Evolutionary conservation across 192 early-diverging fungal species (phyloP).

Genomic region (Coemansia sp.): DNA sequence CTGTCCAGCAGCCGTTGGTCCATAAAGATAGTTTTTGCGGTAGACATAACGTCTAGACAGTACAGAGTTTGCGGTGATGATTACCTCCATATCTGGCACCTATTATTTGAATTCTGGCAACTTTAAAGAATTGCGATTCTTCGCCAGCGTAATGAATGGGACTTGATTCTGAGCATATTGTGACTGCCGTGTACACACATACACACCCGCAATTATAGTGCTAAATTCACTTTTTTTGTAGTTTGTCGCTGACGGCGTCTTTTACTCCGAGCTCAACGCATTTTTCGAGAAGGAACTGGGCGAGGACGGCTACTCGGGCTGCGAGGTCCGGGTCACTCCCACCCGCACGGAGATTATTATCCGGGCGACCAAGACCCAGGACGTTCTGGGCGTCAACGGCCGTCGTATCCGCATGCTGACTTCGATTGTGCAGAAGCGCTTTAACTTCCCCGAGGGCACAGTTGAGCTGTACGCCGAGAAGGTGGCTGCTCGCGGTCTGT

Average conservation of each 20-base stretch:
- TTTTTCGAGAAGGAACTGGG: constrained; percentile 97
- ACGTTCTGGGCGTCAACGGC: constrained; percentile 97
- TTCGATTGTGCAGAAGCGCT: constrained; percentile 97
- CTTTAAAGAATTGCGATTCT: too few relatives aligned
- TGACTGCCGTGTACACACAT: neutral
- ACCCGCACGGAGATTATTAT: constrained; percentile 99
- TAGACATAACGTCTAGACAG: neutral
- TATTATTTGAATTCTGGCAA: constrained; percentile 56
- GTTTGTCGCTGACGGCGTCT: constrained; percentile 99
- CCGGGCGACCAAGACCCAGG: constrained; percentile 97
- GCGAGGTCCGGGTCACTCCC: constrained; percentile 99
- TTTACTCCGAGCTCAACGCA: constrained; percentile 99
- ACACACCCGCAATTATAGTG: too few relatives aligned
- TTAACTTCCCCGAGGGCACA: constrained; percentile 98
- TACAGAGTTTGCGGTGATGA: constrained; percentile 44
- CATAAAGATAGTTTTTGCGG: neutral
- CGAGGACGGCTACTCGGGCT: constrained; percentile 98
- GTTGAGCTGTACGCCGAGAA: constrained; percentile 99
- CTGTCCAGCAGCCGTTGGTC: neutral
- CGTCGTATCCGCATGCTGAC: constrained; percentile 98
- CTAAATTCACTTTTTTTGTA: constrained; percentile 32
- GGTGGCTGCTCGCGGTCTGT: constrained; percentile 95
- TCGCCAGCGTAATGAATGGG: constrained; percentile 29
- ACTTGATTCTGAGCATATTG: constrained; percentile 31
- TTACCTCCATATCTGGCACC: constrained; percentile 54